These are phyloP conservation scores for Ophiostoma ulmi DNA, from an alignment of 2,329 filamentous ascomycete species.

Conservation along the genomic window DNA sequence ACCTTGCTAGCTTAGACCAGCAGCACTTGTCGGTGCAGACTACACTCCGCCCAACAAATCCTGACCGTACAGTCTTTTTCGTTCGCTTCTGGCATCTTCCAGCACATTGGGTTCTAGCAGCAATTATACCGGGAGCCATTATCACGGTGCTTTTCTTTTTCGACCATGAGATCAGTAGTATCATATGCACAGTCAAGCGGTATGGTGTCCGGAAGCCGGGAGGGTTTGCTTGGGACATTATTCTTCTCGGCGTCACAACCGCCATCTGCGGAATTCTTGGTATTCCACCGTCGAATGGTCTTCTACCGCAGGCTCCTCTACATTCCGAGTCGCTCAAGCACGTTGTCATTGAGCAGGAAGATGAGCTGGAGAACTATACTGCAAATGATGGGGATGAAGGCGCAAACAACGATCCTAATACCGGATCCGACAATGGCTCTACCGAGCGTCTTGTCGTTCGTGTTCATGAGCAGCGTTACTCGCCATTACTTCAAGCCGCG, in stretches of 20 bases:
- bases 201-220: conserved; percentile 18
- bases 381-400: neutral
- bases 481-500: neutral
- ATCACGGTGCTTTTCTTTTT: conserved; percentile 20
- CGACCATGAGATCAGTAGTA: conserved; percentile 20
- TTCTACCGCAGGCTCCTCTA: conserved; percentile 60
- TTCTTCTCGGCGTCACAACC: conserved; percentile 19
- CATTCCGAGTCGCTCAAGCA: conserved; percentile 61
- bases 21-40: conserved; percentile 19
- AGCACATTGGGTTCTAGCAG: conserved; percentile 15
- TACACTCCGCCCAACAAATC: conserved; percentile 14
- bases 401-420: neutral
- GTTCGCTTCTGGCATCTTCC: conserved; percentile 22
- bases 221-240: conserved; percentile 20
- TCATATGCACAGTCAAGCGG: conserved; percentile 19
- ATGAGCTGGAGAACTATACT: conserved; percentile 26
- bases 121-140: conserved; percentile 18
- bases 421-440: neutral
- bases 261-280: conserved; percentile 35
- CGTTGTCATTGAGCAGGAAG: conserved; percentile 35
- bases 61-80: conserved; percentile 16
- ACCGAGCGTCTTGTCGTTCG: neutral
- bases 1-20: conserved; percentile 16
- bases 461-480: neutral
- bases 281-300: conserved; percentile 60